Evolutionary conservation across 768 basidiomycete genomes (phyloP).

Genomic region (Chlorophyllum brunneum): DNA sequence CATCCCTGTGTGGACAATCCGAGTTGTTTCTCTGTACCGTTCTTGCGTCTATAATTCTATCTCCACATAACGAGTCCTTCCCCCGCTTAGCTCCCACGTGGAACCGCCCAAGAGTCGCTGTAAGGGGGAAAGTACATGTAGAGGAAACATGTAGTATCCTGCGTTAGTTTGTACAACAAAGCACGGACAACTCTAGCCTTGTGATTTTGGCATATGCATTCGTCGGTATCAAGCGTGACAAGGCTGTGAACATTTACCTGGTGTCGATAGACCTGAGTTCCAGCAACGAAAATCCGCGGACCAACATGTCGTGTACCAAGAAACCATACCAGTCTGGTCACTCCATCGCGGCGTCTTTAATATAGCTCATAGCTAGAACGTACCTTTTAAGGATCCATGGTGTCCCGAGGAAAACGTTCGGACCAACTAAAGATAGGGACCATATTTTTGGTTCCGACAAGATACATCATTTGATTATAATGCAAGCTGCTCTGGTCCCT

Average conservation of each 20-base stretch:
- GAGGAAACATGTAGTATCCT: slow-evolving; percentile 3
- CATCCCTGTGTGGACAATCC: slow-evolving; percentile 4
- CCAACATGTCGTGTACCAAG: neutral
- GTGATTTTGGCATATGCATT: neutral
- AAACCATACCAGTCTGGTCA: neutral
- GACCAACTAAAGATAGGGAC: slow-evolving; percentile 5
- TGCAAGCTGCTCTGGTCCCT: neutral
- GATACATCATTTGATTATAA: slow-evolving; percentile 1
- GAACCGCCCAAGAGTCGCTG: neutral
- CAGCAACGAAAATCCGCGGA: slow-evolving; percentile 6
- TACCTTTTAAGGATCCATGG: neutral
- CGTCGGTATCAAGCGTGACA: neutral
- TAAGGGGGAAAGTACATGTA: neutral
- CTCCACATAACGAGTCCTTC: neutral
- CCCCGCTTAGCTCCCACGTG: neutral
- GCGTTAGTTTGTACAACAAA: slow-evolving; percentile 7
- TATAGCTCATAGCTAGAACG: neutral
- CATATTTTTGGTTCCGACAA: neutral
- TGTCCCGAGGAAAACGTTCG: slow-evolving; percentile 9
- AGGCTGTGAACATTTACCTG: slow-evolving; percentile 10
- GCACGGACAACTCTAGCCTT: slow-evolving; percentile 1
- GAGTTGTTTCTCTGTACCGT: neutral
- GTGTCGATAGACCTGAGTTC: neutral
- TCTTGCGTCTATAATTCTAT: neutral
- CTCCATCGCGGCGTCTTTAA: neutral